Percentiles rank a stretch among this genome's conserved stretches.
phyloP scores from a whole-genome alignment of 495 filamentous ascomycete genomes.

The Clavariopsis aquatica region DNA sequence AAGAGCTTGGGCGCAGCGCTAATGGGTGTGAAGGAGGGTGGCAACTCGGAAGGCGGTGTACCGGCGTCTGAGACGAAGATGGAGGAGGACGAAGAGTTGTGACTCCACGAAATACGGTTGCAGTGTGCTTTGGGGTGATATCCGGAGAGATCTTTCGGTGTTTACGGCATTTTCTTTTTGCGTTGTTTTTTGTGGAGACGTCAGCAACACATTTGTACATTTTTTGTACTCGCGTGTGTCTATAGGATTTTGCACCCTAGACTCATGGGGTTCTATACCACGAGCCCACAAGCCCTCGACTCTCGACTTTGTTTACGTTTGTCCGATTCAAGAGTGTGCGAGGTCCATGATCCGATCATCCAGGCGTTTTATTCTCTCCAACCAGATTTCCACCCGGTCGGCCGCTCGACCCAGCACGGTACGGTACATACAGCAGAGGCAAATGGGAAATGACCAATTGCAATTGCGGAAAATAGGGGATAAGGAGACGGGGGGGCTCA shows the following conservation, averaged over 20 bases:
- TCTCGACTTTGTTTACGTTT: too few relatives aligned
- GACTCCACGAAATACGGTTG: slow-evolving; percentile 31
- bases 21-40: slow-evolving; percentile 16
- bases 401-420: background rate
- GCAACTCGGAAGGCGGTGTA: slow-evolving; percentile 18
- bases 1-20: slow-evolving; percentile 30
- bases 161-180: too few relatives aligned
- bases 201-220: too few relatives aligned
- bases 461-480: too few relatives aligned
- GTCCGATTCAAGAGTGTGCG: too few relatives aligned
- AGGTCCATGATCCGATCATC: background rate
- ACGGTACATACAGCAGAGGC: background rate
- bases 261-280: background rate
- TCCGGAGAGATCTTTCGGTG: background rate
- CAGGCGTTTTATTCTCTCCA: slow-evolving; percentile 1
- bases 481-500: too few relatives aligned
- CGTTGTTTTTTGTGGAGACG: too few relatives aligned
- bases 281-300: too few relatives aligned
- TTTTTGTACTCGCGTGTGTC: too few relatives aligned
- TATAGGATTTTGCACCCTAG: too few relatives aligned
- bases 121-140: slow-evolving; percentile 34
- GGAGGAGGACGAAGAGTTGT: slow-evolving; percentile 43
- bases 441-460: too few relatives aligned
- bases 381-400: background rate
- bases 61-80: slow-evolving; percentile 22